A percentile compares a stretch with the other conserved stretches of the same genome.
Conservation (phyloP, 2,329 filamentous ascomycete species). For the Scedosporium apiospermum region DNA sequence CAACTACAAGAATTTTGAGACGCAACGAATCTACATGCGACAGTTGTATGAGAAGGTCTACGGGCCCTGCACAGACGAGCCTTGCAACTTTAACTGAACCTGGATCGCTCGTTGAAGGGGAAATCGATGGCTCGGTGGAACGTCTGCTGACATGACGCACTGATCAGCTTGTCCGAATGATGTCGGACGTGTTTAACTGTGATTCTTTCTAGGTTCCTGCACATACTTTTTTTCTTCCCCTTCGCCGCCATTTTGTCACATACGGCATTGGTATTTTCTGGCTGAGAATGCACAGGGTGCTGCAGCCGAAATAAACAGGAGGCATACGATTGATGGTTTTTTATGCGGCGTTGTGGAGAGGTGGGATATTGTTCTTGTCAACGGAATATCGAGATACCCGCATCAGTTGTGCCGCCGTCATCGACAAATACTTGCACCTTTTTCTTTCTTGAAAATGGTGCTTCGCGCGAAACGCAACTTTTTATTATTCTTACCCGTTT, state of each 20-base stretch:
- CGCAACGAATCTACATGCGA: conserved; percentile 8
- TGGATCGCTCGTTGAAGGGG: not conserved
- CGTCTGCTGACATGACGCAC: not conserved
- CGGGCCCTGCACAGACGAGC: not conserved
- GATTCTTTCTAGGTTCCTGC: too few relatives aligned
- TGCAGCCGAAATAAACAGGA: not conserved
- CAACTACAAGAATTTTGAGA: conserved; percentile 11
- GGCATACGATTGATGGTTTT: not conserved
- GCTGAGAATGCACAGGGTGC: not conserved
- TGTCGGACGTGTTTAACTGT: too few relatives aligned
- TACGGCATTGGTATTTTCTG: not conserved
- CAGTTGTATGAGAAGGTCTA: not conserved
- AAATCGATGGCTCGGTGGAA: not conserved
- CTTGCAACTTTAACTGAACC: not conserved
- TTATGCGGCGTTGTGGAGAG: not conserved
- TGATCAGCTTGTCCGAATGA: too few relatives aligned
- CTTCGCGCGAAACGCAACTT: not conserved
- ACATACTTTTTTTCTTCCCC: too few relatives aligned
- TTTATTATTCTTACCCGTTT: not conserved
- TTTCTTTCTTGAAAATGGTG: too few relatives aligned
- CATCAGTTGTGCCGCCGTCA: not conserved
- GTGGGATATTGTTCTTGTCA: not conserved
- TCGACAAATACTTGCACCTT: too few relatives aligned
- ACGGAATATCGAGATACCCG: conserved; percentile 2
- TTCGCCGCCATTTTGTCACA: not conserved